Evolutionary conservation across 306 rosid species (phyloP).

Genomic region (Corylus avellana): DNA sequence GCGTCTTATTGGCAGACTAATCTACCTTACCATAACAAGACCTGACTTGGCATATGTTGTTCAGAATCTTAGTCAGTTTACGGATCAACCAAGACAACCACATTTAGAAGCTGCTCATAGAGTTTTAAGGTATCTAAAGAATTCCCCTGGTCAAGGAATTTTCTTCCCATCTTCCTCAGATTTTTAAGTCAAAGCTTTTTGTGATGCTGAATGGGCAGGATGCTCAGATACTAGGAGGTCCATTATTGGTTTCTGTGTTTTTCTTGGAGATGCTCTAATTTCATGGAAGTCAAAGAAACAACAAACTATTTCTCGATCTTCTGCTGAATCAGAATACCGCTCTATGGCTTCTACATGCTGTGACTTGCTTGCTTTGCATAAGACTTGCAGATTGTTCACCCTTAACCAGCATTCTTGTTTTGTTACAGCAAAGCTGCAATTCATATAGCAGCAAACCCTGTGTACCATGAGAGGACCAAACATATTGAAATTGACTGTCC

Average conservation of each 20-base stretch:
- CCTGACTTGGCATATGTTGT: background rate
- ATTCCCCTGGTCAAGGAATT: background rate
- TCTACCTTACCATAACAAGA: background rate
- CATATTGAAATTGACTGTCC: no score
- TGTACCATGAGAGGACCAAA: no score
- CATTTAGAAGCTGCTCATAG: background rate
- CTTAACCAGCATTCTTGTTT: no score
- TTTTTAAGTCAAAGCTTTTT: background rate
- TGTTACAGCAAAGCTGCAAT: no score
- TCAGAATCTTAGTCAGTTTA: background rate
- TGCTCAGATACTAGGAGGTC: background rate
- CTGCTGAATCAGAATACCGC: no score
- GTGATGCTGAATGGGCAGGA: background rate
- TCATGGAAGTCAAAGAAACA: no score
- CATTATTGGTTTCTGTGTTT: background rate
- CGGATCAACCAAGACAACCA: background rate
- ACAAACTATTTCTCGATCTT: no score
- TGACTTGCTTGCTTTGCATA: no score
- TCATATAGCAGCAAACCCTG: no score
- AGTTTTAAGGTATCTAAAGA: background rate
- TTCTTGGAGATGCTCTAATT: background rate
- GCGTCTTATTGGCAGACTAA: background rate
- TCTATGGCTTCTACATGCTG: no score
- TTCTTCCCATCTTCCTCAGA: background rate
- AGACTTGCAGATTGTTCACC: no score